phyloP scores from a whole-genome alignment of 352 stramenopile species.

The Phytopythium helicoides region DNA sequence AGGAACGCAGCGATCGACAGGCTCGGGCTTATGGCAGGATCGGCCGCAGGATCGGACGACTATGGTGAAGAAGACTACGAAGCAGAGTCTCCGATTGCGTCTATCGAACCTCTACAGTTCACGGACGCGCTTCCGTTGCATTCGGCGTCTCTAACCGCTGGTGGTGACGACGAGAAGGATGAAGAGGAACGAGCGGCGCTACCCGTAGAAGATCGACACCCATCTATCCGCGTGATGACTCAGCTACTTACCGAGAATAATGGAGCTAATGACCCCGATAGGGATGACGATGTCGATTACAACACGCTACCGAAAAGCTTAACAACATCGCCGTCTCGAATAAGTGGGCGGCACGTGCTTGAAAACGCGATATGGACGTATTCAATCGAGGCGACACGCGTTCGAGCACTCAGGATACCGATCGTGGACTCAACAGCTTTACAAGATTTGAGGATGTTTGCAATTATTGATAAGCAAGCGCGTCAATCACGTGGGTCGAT shows the following conservation, averaged over 20 bases:
- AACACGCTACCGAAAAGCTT: no score
- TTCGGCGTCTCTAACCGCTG: background rate
- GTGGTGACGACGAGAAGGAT: no score
- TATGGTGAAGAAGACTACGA: conserved; percentile 36
- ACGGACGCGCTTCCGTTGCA: background rate
- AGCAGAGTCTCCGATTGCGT: conserved; percentile 14
- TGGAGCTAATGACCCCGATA: no score
- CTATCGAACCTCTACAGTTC: background rate
- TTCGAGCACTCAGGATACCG: conserved; percentile 49
- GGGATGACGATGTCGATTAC: no score
- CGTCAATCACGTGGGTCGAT: conserved; percentile 44
- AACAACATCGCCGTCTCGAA: no score
- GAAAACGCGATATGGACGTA: conserved; percentile 51
- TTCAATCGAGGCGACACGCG: conserved; percentile 30
- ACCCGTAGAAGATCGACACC: no score
- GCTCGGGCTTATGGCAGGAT: conserved; percentile 8
- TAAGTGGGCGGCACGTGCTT: conserved; percentile 22
- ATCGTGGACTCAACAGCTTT: conserved; percentile 27
- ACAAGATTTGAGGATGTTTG: conserved; percentile 58
- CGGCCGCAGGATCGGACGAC: conserved; percentile 12
- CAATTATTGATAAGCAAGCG: conserved; percentile 45
- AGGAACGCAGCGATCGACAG: no score
- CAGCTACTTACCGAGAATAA: no score
- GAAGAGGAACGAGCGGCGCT: no score
- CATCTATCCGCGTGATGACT: no score